Evolutionary conservation across 208 protist species (phyloP).

Genomic region (Leishmania amazonensis): DNA sequence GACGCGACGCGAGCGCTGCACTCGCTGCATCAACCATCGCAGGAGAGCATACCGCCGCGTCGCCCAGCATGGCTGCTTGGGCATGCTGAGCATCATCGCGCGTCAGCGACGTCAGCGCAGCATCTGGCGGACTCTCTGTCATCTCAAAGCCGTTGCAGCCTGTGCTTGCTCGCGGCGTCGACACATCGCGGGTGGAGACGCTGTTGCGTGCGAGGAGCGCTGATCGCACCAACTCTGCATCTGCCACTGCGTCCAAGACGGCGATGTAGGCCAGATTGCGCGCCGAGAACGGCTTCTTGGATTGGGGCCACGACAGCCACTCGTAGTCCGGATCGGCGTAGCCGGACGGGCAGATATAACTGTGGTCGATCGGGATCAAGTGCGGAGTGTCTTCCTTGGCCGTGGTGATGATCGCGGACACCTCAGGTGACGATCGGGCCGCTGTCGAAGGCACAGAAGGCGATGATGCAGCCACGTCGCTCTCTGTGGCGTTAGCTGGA

Average conservation of each 20-base stretch:
- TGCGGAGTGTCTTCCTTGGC: constrained; percentile 17
- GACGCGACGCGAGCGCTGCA: neutral
- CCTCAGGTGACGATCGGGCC: neutral
- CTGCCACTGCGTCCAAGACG: constrained; percentile 49
- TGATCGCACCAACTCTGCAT: constrained; percentile 54
- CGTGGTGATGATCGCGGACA: neutral
- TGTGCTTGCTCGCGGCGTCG: neutral
- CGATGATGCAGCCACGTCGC: neutral
- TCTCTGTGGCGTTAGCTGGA: neutral
- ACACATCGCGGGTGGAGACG: neutral
- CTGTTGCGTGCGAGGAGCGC: constrained; percentile 31
- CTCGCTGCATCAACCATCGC: neutral
- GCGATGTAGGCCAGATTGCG: constrained; percentile 53
- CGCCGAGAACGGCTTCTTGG: constrained; percentile 59
- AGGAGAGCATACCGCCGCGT: neutral
- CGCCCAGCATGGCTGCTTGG: neutral
- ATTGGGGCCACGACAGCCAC: constrained; percentile 83
- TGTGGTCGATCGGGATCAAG: constrained; percentile 87
- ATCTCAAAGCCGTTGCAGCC: neutral
- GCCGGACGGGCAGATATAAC: constrained; percentile 76
- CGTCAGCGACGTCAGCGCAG: neutral
- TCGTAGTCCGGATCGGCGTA: constrained; percentile 84
- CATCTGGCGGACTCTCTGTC: neutral
- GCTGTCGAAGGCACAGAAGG: neutral
- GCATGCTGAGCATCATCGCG: neutral